Evolutionary conservation across 208 protist species (phyloP), one percentile per base, ranked within the genome.

Genomic region (Porcisia deanei): DNA sequence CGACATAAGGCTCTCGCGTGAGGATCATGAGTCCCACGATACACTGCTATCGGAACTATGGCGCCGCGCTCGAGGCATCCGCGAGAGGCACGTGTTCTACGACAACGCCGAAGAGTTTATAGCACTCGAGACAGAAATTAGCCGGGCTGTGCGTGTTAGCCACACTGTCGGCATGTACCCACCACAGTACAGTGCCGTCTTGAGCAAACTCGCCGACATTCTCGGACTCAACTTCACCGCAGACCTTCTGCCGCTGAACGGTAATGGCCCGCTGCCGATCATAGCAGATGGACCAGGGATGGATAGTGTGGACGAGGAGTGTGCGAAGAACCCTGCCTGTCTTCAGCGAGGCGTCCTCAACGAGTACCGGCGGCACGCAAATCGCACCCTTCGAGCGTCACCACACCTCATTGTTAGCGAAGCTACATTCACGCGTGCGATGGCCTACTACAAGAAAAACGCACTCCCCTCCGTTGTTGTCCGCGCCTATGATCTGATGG

Each of bases 331-430:
- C 14, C 70, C 43, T 54, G 41, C 14, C 41, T 84, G 80, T 52
- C 22, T 80, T 20, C 57, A 71, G 45, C 63, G 53, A 12, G 20
- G 41, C 4, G 71, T 66, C n/a, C 75, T 77, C 30, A 57, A 71
- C 16, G 57, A 55, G 49, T 81, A 85, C 43, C 55, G 72, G 20
- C 41, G 52, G 12, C 76, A 81, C 53, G 84, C 74, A 16, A 89
- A 86, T 52, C 66, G 64, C 12, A 85, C 82, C 30, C 73, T 87
- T 16, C 9, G 45, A 1, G 68, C 58, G n/a, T 81, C 82, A 61
- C 74, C 80, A 25, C 80, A 80, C 75, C 74, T 89, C 49, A 65
- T 84, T n/a, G 85, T 89, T 3, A 54, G 53, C 1, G 71, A 78
- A 20, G 34, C 67, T 0, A 83, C 77, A 7, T 67, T 91, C 3